These are phyloP conservation scores for Sphaerulina populicola DNA, from an alignment of 2,329 filamentous ascomycete species.

Conservation along the genomic window DNA sequence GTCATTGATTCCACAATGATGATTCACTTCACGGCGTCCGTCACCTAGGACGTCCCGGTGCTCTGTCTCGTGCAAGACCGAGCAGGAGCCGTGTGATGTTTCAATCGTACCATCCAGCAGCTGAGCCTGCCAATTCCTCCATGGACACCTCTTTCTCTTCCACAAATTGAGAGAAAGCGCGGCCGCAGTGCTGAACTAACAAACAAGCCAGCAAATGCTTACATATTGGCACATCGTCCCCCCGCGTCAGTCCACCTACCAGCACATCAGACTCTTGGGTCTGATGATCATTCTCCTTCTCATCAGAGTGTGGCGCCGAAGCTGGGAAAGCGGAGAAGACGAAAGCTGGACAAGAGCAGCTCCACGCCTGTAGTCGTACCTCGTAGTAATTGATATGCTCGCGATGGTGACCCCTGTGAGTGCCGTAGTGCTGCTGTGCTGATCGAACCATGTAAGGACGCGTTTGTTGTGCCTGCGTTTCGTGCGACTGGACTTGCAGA, in stretches of 20 bases:
- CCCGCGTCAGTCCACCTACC: constrained; percentile 45
- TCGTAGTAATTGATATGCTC: constrained; percentile 55
- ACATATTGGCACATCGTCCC: constrained; percentile 51
- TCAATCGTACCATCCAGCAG: constrained; percentile 39
- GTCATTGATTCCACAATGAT: not conserved
- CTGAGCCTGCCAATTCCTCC: constrained; percentile 67
- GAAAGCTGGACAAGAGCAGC: constrained; percentile 83
- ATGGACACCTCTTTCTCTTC: constrained; percentile 47
- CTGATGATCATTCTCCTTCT: not conserved
- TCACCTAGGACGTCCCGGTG: not conserved
- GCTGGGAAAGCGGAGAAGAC: constrained; percentile 59
- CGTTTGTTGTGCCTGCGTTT: constrained; percentile 19
- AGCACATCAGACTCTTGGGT: constrained; percentile 4
- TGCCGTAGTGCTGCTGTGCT: constrained; percentile 31
- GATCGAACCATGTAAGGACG: constrained; percentile 57
- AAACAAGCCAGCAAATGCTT: constrained; percentile 86
- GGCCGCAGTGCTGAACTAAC: constrained; percentile 60
- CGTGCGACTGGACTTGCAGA: constrained; percentile 21
- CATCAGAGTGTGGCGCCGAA: not conserved
- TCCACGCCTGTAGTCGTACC: constrained; percentile 70
- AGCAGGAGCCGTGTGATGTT: not conserved
- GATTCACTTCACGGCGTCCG: not conserved
- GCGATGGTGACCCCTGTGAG: constrained; percentile 24
- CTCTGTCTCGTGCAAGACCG: not conserved
- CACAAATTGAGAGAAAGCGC: constrained; percentile 51